Evolutionary conservation across 768 basidiomycete species (phyloP).

Genomic region (Pleurotus tuoliensis): DNA sequence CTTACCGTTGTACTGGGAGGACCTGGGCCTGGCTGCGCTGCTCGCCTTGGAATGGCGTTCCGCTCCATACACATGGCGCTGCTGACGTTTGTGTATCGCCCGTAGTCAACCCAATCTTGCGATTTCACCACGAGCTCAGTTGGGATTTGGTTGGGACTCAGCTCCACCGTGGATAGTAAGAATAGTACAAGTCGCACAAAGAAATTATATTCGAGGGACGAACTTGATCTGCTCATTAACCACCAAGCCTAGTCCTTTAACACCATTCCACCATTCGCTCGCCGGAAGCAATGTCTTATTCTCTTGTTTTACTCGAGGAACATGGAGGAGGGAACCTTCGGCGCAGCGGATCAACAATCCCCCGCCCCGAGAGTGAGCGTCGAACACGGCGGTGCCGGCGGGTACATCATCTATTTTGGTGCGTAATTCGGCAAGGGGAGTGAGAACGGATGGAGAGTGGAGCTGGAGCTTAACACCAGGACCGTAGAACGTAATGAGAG

Average conservation of each 20-base stretch:
- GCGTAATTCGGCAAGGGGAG: background rate
- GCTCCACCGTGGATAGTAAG: no score
- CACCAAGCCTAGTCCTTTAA: slow-evolving; percentile 24
- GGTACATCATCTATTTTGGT: background rate
- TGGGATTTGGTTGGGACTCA: no score
- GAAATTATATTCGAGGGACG: background rate
- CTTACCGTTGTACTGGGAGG: no score
- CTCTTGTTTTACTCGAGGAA: slow-evolving; percentile 58
- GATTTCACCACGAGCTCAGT: no score
- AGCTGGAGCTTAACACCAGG: slow-evolving; percentile 29
- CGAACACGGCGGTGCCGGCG: slow-evolving; percentile 42
- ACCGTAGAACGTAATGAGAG: slow-evolving; percentile 5
- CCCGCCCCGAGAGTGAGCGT: slow-evolving; percentile 23
- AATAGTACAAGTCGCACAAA: background rate
- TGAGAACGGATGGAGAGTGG: slow-evolving; percentile 25
- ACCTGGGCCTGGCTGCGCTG: no score
- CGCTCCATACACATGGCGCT: no score
- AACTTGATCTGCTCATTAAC: background rate
- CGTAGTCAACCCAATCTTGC: no score
- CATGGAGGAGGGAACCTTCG: slow-evolving; percentile 44
- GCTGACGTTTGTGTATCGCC: no score
- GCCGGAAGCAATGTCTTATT: slow-evolving; percentile 51
- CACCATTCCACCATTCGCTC: slow-evolving; percentile 80
- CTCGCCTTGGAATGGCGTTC: no score
- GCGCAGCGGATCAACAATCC: slow-evolving; percentile 56